Percentiles rank a stretch among this genome's conserved stretches.
phyloP scores from a whole-genome alignment of 169 alveolate genomes.

The Plasmodium coatneyi region DNA sequence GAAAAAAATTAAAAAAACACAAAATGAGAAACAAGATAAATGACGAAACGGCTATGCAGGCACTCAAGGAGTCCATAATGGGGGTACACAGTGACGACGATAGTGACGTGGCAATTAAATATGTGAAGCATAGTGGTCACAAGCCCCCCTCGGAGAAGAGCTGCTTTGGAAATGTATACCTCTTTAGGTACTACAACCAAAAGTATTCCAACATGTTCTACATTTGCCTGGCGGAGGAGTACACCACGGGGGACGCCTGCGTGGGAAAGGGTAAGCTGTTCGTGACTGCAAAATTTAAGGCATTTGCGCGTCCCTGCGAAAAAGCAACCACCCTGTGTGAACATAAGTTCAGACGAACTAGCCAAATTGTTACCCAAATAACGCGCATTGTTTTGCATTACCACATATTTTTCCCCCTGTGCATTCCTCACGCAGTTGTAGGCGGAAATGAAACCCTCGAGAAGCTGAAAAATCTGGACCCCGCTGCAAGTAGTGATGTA shows the following conservation, averaged over 20 bases:
- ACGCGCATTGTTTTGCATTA: not conserved
- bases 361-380: not conserved
- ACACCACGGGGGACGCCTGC: slow-evolving; percentile 25
- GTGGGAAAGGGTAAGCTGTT: slow-evolving; percentile 38
- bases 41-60: slow-evolving; percentile 16
- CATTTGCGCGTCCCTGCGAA: not conserved
- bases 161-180: slow-evolving; percentile 51
- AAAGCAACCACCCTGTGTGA: not conserved
- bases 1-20: slow-evolving; percentile 57
- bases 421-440: slow-evolving; percentile 24
- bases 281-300: not conserved
- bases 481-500: slow-evolving; percentile 16
- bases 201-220: slow-evolving; percentile 68
- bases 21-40: slow-evolving; percentile 55
- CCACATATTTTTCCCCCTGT: not conserved
- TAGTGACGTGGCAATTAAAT: slow-evolving; percentile 64
- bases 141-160: slow-evolving; percentile 16
- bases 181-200: slow-evolving; percentile 63
- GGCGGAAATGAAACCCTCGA: slow-evolving; percentile 68
- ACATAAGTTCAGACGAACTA: not conserved
- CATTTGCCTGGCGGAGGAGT: slow-evolving; percentile 39
- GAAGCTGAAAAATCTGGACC: slow-evolving; percentile 52
- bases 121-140: slow-evolving; percentile 24
- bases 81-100: slow-evolving; percentile 60
- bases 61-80: slow-evolving; percentile 46